Evolutionary conservation across 225 moss, liverwort and hornwort species (phyloP).

Genomic region (Physcomitrium patens): DNA sequence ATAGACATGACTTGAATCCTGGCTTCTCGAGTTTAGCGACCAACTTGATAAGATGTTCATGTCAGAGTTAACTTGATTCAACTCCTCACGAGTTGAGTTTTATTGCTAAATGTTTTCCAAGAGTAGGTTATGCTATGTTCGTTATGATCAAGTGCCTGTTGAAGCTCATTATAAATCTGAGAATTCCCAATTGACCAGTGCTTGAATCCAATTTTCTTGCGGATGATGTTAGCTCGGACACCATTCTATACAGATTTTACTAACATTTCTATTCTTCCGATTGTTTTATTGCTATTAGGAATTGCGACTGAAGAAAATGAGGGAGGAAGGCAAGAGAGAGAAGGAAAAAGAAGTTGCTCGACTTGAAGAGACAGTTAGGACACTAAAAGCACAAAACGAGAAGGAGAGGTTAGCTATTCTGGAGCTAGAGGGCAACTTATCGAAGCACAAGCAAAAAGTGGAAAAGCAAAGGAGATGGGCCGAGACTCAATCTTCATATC

Average conservation of each 20-base stretch:
- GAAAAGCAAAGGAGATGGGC: constrained; percentile 64
- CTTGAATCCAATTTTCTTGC: neutral
- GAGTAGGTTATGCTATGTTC: too few species aligned
- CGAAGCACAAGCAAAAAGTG: constrained; percentile 65
- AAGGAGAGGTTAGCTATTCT: constrained; percentile 40
- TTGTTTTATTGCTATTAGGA: constrained; percentile 37
- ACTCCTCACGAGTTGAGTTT: too few species aligned
- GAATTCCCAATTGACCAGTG: neutral
- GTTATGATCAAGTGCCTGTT: too few species aligned
- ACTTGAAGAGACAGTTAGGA: constrained; percentile 52
- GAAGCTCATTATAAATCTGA: too few species aligned
- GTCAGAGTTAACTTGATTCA: too few species aligned
- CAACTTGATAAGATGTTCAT: too few species aligned
- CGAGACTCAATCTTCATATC: constrained; percentile 57
- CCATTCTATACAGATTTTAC: neutral
- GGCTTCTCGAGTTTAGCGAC: neutral
- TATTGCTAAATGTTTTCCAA: too few species aligned
- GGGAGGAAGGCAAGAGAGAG: constrained; percentile 64
- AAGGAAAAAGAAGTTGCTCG: constrained; percentile 55
- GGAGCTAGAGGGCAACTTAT: constrained; percentile 54
- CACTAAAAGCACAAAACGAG: constrained; percentile 53
- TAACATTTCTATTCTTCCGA: constrained; percentile 1
- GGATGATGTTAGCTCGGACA: neutral
- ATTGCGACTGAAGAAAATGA: constrained; percentile 60
- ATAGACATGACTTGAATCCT: neutral